Evolutionary conservation across 2,329 filamentous ascomycete genomes (phyloP), one percentile per base, ranked within the genome.

Genomic region (Aspergillus ibericus): DNA sequence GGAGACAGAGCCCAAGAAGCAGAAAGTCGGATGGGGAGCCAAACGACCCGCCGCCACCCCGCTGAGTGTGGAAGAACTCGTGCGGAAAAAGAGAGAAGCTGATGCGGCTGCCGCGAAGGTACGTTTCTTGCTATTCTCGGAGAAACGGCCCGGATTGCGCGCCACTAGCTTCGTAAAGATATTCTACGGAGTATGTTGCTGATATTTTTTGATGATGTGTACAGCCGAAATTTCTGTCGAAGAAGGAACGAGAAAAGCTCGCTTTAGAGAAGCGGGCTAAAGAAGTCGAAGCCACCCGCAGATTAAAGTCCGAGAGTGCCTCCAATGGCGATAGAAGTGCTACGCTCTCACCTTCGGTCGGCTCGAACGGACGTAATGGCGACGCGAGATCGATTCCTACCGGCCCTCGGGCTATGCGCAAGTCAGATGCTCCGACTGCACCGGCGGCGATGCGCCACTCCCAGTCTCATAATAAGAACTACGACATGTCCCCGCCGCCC

Each of bases 41-140:
- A 77, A 78, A 64, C 62, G 76, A 69, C 68, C 73, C 48, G 62
- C 71, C 6, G 58, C 67, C 3, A 71, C 72, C 6, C 90, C 90
- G 8, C 80, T 96, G 49, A 93, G 91, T 71, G 88, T 96, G 57
- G 92, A 96, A 75, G 90, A 96, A 67, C 83, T 96, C 4, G 78
- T 96, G 20, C 86, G 87, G 65, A 89, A 93, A 78, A 96, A 96
- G 81, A 91, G 90, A 71, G 91, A 91, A 61, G 89, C 90, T 27
- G 91, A 95, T 76, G 90, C 89, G 35, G 91, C 89, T 15, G 89
- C 91, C 9, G 85, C 91, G 56, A 96, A 95, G 77, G 83, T 85
- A 78, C 66, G 75, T 63, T 62, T 64, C 61, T 61, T 58, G 51
- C 38, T 32, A 32, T 32, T 32, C 6, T 10, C 8, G 29, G 29